Conservation (phyloP, 2,329 filamentous ascomycete genomes). For the Aureobasidium sp. region DNA sequence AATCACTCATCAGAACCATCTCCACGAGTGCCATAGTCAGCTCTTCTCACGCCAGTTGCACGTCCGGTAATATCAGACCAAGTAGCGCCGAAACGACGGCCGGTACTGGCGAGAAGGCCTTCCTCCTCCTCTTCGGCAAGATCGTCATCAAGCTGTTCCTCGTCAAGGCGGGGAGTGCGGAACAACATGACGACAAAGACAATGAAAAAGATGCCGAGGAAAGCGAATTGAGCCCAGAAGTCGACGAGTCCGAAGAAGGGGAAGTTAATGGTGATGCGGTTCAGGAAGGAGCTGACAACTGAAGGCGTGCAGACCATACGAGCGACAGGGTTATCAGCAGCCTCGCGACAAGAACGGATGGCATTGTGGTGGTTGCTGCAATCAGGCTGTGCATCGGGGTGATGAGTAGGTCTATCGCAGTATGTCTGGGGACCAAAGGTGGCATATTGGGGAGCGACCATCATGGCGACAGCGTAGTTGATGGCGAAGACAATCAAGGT, state of each 20-base stretch:
- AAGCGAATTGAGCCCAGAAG: slow-evolving; percentile 95
- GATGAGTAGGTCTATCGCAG: slow-evolving; percentile 64
- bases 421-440: slow-evolving; percentile 93
- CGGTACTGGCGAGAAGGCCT: slow-evolving; percentile 76
- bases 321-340: slow-evolving; percentile 62
- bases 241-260: slow-evolving; percentile 88
- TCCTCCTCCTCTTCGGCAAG: slow-evolving; percentile 91
- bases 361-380: slow-evolving; percentile 65
- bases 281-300: slow-evolving; percentile 86
- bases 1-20: not conserved
- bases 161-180: slow-evolving; percentile 68
- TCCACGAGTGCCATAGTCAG: slow-evolving; percentile 24
- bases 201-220: slow-evolving; percentile 72
- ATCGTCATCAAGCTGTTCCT: slow-evolving; percentile 76
- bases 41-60: slow-evolving; percentile 30
- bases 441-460: slow-evolving; percentile 92
- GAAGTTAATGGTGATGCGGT: slow-evolving; percentile 87
- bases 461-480: slow-evolving; percentile 87
- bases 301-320: slow-evolving; percentile 82
- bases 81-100: slow-evolving; percentile 72
- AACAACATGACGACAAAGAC: slow-evolving; percentile 75
- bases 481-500: slow-evolving; percentile 83
- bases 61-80: slow-evolving; percentile 80
- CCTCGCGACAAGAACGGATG: slow-evolving; percentile 76
- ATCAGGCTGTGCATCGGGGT: slow-evolving; percentile 62